phyloP scores from a whole-genome alignment of 2,329 filamentous ascomycete genomes.

The Verticillium isaacii region DNA sequence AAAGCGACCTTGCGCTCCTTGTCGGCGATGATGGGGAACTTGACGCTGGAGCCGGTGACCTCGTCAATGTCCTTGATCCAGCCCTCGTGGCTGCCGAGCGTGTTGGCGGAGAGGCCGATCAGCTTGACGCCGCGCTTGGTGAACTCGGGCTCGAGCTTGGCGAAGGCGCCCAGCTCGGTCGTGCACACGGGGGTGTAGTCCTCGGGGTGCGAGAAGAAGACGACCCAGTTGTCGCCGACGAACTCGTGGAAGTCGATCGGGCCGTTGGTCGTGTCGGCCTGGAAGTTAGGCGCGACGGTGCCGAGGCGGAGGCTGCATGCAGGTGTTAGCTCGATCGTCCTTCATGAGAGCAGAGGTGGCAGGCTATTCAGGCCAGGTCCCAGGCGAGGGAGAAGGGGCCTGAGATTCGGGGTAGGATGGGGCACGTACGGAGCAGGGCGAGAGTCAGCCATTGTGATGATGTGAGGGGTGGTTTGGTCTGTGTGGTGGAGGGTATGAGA shows the following conservation, averaged over 20 bases:
- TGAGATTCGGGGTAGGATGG: neutral
- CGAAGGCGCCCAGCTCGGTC: constrained; percentile 89
- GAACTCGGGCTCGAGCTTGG: constrained; percentile 85
- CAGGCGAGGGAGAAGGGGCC: neutral
- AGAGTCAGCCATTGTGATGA: constrained; percentile 13
- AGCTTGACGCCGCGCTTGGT: constrained; percentile 83
- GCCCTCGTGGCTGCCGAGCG: constrained; percentile 72
- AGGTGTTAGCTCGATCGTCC: neutral
- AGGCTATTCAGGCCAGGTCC: too few species aligned
- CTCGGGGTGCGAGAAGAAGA: constrained; percentile 81
- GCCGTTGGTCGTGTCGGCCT: constrained; percentile 73
- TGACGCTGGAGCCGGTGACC: constrained; percentile 64
- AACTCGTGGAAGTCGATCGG: constrained; percentile 82
- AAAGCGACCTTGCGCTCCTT: constrained; percentile 72
- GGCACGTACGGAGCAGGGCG: constrained; percentile 13
- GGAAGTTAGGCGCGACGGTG: constrained; percentile 71
- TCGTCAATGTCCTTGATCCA: constrained; percentile 91
- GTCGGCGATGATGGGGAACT: constrained; percentile 79
- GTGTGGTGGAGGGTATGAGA: neutral
- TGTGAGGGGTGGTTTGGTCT: neutral
- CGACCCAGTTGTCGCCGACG: constrained; percentile 72
- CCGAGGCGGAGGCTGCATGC: constrained; percentile 56
- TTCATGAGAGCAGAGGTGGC: too few species aligned
- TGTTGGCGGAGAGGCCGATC: constrained; percentile 86
- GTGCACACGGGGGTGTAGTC: constrained; percentile 96